Conservation (phyloP, 2,329 filamentous ascomycete species). For the Fusarium sp. region DNA sequence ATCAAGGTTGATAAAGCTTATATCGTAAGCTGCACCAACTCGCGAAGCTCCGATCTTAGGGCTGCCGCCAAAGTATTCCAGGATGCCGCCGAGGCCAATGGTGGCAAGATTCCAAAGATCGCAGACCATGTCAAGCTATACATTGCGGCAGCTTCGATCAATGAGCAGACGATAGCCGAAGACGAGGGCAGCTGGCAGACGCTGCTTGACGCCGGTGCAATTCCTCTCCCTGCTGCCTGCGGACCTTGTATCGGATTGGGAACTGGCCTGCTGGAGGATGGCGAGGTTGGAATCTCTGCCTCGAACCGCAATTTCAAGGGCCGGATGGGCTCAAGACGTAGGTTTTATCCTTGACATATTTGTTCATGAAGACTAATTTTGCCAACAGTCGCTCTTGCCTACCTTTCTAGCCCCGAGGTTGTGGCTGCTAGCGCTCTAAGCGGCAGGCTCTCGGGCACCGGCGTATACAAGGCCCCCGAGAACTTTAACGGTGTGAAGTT, state of each 20-base stretch:
- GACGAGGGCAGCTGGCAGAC: constrained; percentile 85
- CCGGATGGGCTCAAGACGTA: constrained; percentile 73
- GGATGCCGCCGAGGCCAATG: constrained; percentile 70
- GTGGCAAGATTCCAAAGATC: constrained; percentile 74
- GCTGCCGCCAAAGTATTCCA: constrained; percentile 87
- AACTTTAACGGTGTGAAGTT: constrained; percentile 45
- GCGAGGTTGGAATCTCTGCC: constrained; percentile 85
- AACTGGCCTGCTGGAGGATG: constrained; percentile 79
- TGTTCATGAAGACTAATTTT: background rate
- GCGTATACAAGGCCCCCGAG: constrained; percentile 78
- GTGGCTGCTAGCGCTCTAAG: constrained; percentile 86
- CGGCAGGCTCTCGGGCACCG: constrained; percentile 78
- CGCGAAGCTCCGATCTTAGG: constrained; percentile 79
- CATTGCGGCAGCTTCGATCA: constrained; percentile 83
- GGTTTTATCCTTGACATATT: background rate
- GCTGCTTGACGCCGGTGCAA: constrained; percentile 53
- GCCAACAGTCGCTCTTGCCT: constrained; percentile 64
- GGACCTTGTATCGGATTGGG: constrained; percentile 86
- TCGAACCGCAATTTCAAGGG: constrained; percentile 93
- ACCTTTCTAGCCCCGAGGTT: constrained; percentile 87
- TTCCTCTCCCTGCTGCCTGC: constrained; percentile 57
- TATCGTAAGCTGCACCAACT: constrained; percentile 87
- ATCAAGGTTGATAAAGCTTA: constrained; percentile 87
- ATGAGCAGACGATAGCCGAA: constrained; percentile 82
- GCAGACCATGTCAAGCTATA: constrained; percentile 85